A percentile compares a stretch with the other conserved stretches of the same genome.
phyloP scores from a whole-genome alignment of 345 rosid species.

The rapeseed (Brassica napus) region DNA sequence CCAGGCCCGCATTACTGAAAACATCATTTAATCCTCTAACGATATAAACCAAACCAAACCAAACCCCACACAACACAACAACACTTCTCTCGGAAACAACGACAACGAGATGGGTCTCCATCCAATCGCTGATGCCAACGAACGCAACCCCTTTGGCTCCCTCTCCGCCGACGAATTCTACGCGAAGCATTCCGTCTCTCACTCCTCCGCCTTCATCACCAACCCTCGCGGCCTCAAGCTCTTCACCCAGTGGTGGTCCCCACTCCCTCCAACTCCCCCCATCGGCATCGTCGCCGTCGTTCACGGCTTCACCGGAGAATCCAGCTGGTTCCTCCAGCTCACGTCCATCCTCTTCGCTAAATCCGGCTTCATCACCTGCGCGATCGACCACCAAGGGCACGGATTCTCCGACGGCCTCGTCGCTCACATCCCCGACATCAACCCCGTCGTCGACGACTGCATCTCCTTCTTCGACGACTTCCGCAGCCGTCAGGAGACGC shows the following conservation, averaged over 20 bases:
- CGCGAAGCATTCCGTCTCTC: conserved; percentile 68
- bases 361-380: conserved; percentile 75
- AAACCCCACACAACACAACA: conserved; percentile 17
- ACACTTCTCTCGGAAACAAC: background rate
- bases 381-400: conserved; percentile 97
- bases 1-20: background rate
- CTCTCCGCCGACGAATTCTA: conserved; percentile 75
- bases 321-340: conserved; percentile 76
- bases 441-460: conserved; percentile 87
- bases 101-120: conserved; percentile 50
- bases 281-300: conserved; percentile 74
- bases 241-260: conserved; percentile 94
- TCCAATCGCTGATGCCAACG: conserved; percentile 75
- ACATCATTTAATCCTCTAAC: conserved; percentile 27
- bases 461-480: conserved; percentile 63
- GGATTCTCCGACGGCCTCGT: conserved; percentile 87
- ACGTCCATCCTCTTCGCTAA: conserved; percentile 78
- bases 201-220: conserved; percentile 73
- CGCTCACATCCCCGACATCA: conserved; percentile 74
- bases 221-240: conserved; percentile 79
- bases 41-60: background rate
- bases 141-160: conserved; percentile 65
- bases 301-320: conserved; percentile 92
- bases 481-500: conserved; percentile 50
- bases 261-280: conserved; percentile 51